A percentile compares a stretch with the other conserved stretches of the same genome.
Conservation (phyloP, 345 rosid species). For the Gossypium anomalum region DNA sequence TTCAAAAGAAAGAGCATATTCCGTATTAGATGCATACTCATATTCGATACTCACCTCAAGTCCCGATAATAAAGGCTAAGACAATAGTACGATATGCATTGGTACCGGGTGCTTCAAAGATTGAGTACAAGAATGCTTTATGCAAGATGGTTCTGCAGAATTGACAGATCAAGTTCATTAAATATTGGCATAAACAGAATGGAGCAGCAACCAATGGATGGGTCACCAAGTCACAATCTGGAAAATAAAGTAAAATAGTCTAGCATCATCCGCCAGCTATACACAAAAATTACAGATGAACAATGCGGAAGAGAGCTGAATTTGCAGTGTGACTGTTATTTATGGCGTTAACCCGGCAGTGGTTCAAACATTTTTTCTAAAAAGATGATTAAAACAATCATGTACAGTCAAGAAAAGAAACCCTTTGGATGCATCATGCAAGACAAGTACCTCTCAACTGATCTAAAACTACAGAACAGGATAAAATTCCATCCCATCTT, state of each 20-base stretch:
- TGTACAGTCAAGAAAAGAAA: not conserved
- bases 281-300: not conserved
- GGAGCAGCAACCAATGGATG: not conserved
- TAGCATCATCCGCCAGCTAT: not conserved
- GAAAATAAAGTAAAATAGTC: not conserved
- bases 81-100: too few species aligned
- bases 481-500: not conserved
- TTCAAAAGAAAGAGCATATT: too few species aligned
- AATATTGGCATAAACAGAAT: not conserved
- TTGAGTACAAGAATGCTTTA: not conserved
- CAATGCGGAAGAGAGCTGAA: not conserved
- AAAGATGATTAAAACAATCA: not conserved
- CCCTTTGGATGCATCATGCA: not conserved
- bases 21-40: too few species aligned
- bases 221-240: not conserved
- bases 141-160: not conserved
- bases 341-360: not conserved
- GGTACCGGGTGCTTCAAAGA: too few species aligned
- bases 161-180: not conserved
- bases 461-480: not conserved
- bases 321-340: not conserved
- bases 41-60: too few species aligned
- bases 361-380: not conserved
- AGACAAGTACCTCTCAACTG: not conserved
- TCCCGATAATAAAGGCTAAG: too few species aligned